Conservation (phyloP, 202 grass and related monocot genomes). For the Setaria italica region DNA sequence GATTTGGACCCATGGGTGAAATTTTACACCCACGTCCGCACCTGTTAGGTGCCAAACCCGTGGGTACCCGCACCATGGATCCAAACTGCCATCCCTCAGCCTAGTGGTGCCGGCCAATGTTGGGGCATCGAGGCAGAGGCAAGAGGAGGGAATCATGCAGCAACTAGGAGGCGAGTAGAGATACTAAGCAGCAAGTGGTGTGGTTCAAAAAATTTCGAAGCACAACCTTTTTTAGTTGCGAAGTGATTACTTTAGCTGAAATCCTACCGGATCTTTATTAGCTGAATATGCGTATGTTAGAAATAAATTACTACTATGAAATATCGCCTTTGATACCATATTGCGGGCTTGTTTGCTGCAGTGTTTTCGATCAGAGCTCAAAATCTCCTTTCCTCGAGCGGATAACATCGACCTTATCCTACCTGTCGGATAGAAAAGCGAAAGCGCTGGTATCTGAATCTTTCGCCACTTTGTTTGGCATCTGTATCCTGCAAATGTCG, state of each 20-base stretch:
- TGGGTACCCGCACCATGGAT: too few relatives aligned
- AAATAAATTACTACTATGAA: not conserved
- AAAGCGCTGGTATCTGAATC: conserved; percentile 3
- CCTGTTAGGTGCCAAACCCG: too few relatives aligned
- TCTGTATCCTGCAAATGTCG: conserved; percentile 15
- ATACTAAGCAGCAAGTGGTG: not conserved
- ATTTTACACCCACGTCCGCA: too few relatives aligned
- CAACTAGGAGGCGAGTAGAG: not conserved
- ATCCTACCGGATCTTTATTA: not conserved
- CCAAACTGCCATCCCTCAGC: too few relatives aligned
- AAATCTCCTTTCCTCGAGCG: not conserved
- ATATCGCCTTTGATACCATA: not conserved
- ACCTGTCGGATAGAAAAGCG: not conserved
- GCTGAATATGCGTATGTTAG: not conserved
- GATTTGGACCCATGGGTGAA: too few relatives aligned
- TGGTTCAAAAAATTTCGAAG: not conserved
- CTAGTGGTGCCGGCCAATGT: too few relatives aligned
- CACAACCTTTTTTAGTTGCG: not conserved
- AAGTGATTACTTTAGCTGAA: not conserved
- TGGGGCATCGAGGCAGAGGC: not conserved
- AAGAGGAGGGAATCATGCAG: not conserved
- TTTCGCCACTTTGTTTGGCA: conserved; percentile 5
- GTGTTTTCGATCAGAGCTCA: not conserved
- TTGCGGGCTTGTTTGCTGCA: not conserved
- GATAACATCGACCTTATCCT: not conserved